A percentile compares a stretch with the other conserved stretches of the same genome.
These are phyloP conservation scores for Gossypium australe DNA, from an alignment of 345 rosid species.

Conservation along the genomic window DNA sequence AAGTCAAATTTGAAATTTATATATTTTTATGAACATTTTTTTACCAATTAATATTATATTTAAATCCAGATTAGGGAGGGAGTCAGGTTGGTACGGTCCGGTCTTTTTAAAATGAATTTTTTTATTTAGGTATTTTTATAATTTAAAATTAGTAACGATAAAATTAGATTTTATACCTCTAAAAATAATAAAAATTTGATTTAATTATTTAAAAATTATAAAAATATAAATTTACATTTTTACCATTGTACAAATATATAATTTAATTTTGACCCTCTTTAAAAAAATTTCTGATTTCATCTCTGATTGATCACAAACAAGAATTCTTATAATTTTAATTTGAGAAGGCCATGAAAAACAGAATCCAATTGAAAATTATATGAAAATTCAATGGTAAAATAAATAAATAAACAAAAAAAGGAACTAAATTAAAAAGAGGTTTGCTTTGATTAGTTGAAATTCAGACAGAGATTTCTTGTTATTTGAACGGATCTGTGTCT, in stretches of 20 bases:
- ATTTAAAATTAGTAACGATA: no score
- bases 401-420: neutral
- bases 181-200: no score
- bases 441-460: neutral
- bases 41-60: neutral
- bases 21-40: neutral
- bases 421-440: neutral
- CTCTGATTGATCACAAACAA: neutral
- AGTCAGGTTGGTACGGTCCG: rapidly evolving
- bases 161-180: rapidly evolving
- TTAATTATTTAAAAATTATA: no score
- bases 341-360: neutral
- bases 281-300: no score
- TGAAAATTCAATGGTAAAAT: neutral
- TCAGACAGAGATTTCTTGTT: neutral
- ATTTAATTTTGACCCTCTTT: no score
- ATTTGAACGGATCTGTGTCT: neutral
- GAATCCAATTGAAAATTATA: neutral
- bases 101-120: no score
- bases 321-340: neutral
- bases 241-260: no score
- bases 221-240: no score
- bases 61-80: no score
- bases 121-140: rapidly evolving
- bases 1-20: no score